Evolutionary conservation across 2,329 filamentous ascomycete genomes (phyloP).

Genomic region (Ophiocordyceps camponoti-saundersi): DNA sequence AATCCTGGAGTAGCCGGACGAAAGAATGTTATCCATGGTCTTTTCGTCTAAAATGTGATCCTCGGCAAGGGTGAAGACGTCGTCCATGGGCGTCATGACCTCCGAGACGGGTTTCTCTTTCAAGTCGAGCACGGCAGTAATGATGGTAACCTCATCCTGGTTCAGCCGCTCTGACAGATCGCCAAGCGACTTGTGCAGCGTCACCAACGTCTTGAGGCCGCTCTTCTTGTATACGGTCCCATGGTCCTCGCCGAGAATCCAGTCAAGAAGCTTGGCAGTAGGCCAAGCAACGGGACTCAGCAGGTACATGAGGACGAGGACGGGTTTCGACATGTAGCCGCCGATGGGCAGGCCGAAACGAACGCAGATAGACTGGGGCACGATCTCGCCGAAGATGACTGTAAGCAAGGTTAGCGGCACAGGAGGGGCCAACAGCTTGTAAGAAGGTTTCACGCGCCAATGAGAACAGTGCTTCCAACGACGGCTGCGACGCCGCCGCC

Average conservation of each 20-base stretch:
- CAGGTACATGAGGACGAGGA: slow-evolving; percentile 80
- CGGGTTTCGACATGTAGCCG: slow-evolving; percentile 79
- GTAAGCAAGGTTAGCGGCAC: slow-evolving; percentile 1
- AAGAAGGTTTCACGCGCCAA: slow-evolving; percentile 41
- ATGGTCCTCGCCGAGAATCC: slow-evolving; percentile 82
- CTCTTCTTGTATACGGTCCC: slow-evolving; percentile 97
- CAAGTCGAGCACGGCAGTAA: slow-evolving; percentile 86
- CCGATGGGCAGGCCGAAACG: slow-evolving; percentile 91
- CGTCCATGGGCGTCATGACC: slow-evolving; percentile 98
- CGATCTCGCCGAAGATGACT: slow-evolving; percentile 97
- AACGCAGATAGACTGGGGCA: slow-evolving; percentile 91
- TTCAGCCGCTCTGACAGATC: slow-evolving; percentile 79
- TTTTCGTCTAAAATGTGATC: slow-evolving; percentile 83
- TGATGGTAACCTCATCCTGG: slow-evolving; percentile 96
- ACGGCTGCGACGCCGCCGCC: slow-evolving; percentile 92
- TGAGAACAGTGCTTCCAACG: slow-evolving; percentile 79
- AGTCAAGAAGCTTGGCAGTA: slow-evolving; percentile 88
- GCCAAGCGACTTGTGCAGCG: slow-evolving; percentile 81
- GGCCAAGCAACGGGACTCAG: slow-evolving; percentile 85
- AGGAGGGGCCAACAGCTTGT: slow-evolving; percentile 1
- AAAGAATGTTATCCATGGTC: slow-evolving; percentile 87
- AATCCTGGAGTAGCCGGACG: slow-evolving; percentile 88
- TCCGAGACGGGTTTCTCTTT: slow-evolving; percentile 90
- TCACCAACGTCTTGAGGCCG: slow-evolving; percentile 89
- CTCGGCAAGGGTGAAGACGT: slow-evolving; percentile 93